Evolutionary conservation across 805 yeast genomes (phyloP).

Genomic region (Naumovozyma castellii): DNA sequence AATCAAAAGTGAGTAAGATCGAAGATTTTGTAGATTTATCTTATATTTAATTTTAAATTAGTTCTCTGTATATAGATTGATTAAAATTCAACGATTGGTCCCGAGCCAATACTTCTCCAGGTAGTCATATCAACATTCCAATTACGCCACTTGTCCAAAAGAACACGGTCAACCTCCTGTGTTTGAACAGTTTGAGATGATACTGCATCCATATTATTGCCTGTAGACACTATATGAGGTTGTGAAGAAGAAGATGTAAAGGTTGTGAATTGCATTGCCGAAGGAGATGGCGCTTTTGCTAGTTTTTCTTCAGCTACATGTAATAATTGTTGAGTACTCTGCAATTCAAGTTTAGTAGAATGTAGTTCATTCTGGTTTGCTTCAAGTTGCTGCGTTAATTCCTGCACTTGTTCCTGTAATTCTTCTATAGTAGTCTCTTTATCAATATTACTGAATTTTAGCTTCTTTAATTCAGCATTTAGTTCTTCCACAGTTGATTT

Average conservation of each 20-base stretch:
- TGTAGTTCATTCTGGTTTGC: slow-evolving; percentile 20
- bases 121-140: slow-evolving; percentile 81
- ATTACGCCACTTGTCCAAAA: slow-evolving; percentile 63
- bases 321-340: slow-evolving; percentile 17
- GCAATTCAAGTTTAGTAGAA: slow-evolving; percentile 18
- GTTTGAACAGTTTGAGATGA: slow-evolving; percentile 12
- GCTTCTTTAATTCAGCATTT: slow-evolving; percentile 27
- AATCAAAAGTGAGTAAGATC: no score
- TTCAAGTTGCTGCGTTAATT: slow-evolving; percentile 24
- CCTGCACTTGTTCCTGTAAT: slow-evolving; percentile 25
- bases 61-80: slow-evolving; percentile 1
- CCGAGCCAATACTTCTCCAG: slow-evolving; percentile 68
- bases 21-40: no score
- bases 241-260: slow-evolving; percentile 5
- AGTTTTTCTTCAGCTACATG: slow-evolving; percentile 6
- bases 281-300: slow-evolving; percentile 1
- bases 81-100: slow-evolving; percentile 45
- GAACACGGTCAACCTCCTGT: slow-evolving; percentile 37
- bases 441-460: slow-evolving; percentile 29
- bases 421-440: slow-evolving; percentile 29
- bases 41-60: no score
- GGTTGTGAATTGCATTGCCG: slow-evolving; percentile 9
- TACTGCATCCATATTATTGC: slow-evolving; percentile 15
- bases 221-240: not conserved
- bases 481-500: slow-evolving; percentile 33